phyloP scores from a whole-genome alignment of 208 protist genomes.

The Wallacemonas sp. region DNA sequence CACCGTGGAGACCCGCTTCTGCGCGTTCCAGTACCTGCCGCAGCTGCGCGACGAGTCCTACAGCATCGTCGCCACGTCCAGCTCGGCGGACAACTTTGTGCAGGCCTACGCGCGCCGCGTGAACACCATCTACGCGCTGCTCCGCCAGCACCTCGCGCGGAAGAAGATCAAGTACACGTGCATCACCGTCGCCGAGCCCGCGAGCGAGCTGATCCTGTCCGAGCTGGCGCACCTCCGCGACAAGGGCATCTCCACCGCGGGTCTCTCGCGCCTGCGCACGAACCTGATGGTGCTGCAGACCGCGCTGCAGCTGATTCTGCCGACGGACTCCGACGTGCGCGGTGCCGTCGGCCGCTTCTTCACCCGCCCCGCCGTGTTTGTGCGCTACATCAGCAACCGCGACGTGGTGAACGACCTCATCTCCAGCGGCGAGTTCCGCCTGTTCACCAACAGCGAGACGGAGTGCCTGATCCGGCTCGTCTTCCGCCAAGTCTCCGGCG shows the following conservation, averaged over 20 bases:
- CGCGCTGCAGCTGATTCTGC: constrained; percentile 69
- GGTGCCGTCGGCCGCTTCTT: constrained; percentile 66
- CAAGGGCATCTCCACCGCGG: constrained; percentile 74
- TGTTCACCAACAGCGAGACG: constrained; percentile 63
- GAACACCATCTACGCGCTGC: constrained; percentile 68
- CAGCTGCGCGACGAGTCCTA: constrained; percentile 89
- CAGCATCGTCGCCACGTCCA: constrained; percentile 60
- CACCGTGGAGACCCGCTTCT: constrained; percentile 77
- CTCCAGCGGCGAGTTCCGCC: constrained; percentile 71
- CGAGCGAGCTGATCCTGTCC: constrained; percentile 74
- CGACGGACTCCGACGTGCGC: constrained; percentile 69
- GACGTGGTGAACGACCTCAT: constrained; percentile 82
- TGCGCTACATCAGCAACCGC: constrained; percentile 76
- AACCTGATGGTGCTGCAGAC: constrained; percentile 82
- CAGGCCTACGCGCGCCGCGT: constrained; percentile 79
- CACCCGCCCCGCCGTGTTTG: constrained; percentile 64
- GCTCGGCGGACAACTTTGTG: constrained; percentile 80
- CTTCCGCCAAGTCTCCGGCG: constrained; percentile 66
- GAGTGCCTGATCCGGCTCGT: constrained; percentile 82
- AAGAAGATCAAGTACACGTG: constrained; percentile 75
- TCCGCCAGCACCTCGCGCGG: constrained; percentile 58
- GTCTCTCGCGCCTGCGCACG: constrained; percentile 52
- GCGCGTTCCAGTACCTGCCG: constrained; percentile 79
- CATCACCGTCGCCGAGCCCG: constrained; percentile 68
- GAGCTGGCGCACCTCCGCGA: constrained; percentile 84